These are phyloP conservation scores for Pleodorina starrii DNA, from an alignment of 139 green algal genomes.

Conservation along the genomic window DNA sequence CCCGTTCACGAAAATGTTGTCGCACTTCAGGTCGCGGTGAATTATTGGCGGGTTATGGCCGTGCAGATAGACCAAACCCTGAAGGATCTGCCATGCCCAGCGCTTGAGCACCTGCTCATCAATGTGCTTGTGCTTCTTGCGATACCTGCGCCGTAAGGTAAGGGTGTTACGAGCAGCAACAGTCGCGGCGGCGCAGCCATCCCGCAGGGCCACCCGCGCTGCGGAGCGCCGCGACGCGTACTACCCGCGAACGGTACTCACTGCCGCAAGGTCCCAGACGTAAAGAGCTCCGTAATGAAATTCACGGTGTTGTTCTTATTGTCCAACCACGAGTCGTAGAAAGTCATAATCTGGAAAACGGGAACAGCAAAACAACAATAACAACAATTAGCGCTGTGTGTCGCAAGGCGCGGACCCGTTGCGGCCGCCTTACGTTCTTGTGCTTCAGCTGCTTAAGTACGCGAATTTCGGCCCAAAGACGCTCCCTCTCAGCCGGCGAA, in stretches of 20 bases:
- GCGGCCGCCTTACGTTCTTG: slow-evolving; percentile 84
- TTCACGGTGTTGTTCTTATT: slow-evolving; percentile 92
- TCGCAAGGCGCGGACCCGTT: too few relatives aligned
- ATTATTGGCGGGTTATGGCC: slow-evolving; percentile 92
- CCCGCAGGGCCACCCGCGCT: too few relatives aligned
- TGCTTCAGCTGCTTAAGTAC: slow-evolving; percentile 98
- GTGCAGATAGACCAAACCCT: slow-evolving; percentile 97
- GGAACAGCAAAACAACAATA: neutral
- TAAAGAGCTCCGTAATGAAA: slow-evolving; percentile 99
- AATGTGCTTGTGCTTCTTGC: slow-evolving; percentile 95
- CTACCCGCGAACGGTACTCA: slow-evolving; percentile 71
- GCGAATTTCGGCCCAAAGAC: slow-evolving; percentile 95
- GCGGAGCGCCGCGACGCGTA: too few relatives aligned
- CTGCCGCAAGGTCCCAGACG: slow-evolving; percentile 95
- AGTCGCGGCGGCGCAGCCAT: neutral
- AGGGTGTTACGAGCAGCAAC: neutral
- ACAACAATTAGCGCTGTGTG: too few relatives aligned
- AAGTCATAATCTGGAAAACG: slow-evolving; percentile 91
- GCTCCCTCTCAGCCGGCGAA: slow-evolving; percentile 81
- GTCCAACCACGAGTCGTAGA: slow-evolving; percentile 97
- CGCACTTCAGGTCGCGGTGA: slow-evolving; percentile 93
- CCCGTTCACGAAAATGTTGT: slow-evolving; percentile 98
- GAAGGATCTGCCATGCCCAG: slow-evolving; percentile 98
- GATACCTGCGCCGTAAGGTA: slow-evolving; percentile 78
- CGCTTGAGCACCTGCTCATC: slow-evolving; percentile 93